phyloP scores from a whole-genome alignment of 345 rosid species.

The Sapria himalayana region DNA sequence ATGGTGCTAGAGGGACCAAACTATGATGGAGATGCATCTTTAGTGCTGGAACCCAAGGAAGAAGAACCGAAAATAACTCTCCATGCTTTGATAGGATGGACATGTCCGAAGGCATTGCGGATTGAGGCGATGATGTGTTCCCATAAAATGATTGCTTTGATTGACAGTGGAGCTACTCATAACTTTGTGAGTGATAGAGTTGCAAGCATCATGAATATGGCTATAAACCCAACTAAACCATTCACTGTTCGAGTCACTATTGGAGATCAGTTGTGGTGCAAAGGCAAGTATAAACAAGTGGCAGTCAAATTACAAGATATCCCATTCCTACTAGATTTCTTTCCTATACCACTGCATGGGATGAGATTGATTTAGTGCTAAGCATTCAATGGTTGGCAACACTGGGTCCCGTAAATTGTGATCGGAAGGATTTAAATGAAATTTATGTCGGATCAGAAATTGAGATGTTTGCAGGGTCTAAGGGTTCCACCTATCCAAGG shows the following conservation, averaged over 20 bases:
- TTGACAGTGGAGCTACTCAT: neutral
- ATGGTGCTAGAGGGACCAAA: neutral
- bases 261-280: neutral
- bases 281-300: neutral
- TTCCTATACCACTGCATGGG: neutral
- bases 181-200: neutral
- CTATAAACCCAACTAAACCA: neutral
- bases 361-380: neutral
- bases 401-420: neutral
- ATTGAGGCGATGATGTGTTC: neutral
- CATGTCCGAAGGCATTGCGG: neutral
- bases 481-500: neutral
- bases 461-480: neutral
- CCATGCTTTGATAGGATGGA: neutral
- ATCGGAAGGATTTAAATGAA: neutral
- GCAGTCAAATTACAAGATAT: neutral
- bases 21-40: neutral
- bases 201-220: neutral
- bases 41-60: neutral
- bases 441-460: neutral
- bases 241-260: neutral
- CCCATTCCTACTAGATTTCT: neutral
- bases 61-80: neutral
- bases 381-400: neutral
- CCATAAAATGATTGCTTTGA: neutral